These are phyloP conservation scores for Vitis vinifera DNA, from an alignment of 164 flowering plant genomes.

Conservation along the genomic window DNA sequence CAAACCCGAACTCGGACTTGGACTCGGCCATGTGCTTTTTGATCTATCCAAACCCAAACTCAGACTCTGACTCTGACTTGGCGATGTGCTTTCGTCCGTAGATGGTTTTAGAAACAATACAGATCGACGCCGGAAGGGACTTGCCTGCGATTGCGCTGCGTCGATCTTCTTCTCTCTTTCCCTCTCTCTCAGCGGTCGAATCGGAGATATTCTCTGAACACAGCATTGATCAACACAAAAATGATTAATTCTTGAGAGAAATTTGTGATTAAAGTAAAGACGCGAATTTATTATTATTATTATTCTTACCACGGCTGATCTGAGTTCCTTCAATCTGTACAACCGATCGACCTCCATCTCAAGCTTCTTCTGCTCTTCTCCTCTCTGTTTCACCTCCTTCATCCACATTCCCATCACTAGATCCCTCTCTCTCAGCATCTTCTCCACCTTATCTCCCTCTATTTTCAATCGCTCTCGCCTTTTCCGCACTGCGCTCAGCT, in stretches of 20 bases:
- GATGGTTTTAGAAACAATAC: background rate
- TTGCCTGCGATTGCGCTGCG: constrained; percentile 20
- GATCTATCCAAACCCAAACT: no score
- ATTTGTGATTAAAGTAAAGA: no score
- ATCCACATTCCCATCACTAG: constrained; percentile 38
- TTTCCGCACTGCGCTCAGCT: constrained; percentile 61
- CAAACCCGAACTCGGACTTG: no score
- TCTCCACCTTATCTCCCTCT: constrained; percentile 70
- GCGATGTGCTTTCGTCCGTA: no score
- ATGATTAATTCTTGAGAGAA: background rate
- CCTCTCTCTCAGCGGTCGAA: constrained; percentile 59
- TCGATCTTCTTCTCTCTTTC: constrained; percentile 35
- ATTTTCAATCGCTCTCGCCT: constrained; percentile 54
- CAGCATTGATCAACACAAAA: background rate
- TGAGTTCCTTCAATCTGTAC: constrained; percentile 57
- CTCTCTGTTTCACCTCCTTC: constrained; percentile 47
- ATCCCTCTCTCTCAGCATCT: constrained; percentile 53
- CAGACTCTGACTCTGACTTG: no score
- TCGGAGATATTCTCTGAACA: constrained; percentile 45
- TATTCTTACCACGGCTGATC: constrained; percentile 24
- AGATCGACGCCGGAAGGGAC: background rate
- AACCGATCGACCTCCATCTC: constrained; percentile 67
- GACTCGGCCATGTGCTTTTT: no score
- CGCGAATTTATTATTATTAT: no score
- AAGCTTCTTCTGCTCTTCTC: constrained; percentile 54